Base-by-base conservation (phyloP, 1,139 yeast species). In the Kodamaea plutei region DNA sequence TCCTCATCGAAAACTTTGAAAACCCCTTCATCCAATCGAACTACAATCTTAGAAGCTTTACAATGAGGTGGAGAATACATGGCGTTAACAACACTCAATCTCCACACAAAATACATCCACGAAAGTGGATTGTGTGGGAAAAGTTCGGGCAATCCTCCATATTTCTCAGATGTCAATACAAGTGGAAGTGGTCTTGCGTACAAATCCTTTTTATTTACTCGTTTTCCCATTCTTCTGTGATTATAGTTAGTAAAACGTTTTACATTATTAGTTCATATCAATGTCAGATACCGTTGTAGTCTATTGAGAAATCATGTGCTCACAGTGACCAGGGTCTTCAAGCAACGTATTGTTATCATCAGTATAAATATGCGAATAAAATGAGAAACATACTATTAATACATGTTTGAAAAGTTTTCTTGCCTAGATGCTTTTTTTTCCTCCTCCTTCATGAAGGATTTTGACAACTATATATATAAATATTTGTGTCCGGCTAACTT, bases 281-380 rank as follows among this genome's bases (percentile, higher is more conserved):
- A 34, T 40, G 39, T 88, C 97, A 88, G 97, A 88, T 88, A 88
- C 97, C 97, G 97, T 88, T 88, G 96, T 88, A 88, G 97, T 89
- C 96, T 80, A 76, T 79, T 78, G 82, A 78, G 81, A 76, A 76
- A 76, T 75, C 79, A 62, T 74, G 82, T 74, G 83, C 85, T 73
- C 76, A 77, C 88, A 80, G 52, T 47, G 79, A 67, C 42, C 48
- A 48, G 42, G 52, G 62, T 58, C 79, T 73, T 76, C 76, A 64
- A 73, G 81, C 72, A 64, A 69, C 74, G 50, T 40, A 42, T 43
- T 28, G 30, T 53, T 62, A 58, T 73, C 78, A 73, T 71, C 75
- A 31, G 25, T 10, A 21, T 17, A 17, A 17, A 7, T 7, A 17
- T 64, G 48, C 28, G 41, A 44, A 50, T 29, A 11, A 8, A 25